A percentile compares a stretch with the other conserved stretches of the same genome.
phyloP scores from a whole-genome alignment of 148 eudicot species.

The Spergularia bocconei region DNA sequence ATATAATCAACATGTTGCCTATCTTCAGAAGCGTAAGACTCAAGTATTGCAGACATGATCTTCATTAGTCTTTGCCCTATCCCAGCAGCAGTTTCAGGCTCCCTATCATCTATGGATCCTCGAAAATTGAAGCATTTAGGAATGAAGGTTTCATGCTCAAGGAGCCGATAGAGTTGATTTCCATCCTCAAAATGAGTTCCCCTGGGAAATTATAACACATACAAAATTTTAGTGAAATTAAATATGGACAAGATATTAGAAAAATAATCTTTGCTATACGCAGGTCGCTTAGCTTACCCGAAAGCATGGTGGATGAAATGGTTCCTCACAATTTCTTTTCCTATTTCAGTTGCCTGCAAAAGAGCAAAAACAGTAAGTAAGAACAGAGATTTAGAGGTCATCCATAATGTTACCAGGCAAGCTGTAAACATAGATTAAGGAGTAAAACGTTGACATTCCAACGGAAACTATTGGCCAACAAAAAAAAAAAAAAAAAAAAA shows the following conservation, averaged over 20 bases:
- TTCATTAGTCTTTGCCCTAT: conserved; percentile 56
- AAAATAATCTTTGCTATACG: not conserved
- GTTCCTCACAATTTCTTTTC: conserved; percentile 63
- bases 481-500: not conserved
- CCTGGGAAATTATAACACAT: conserved; percentile 30
- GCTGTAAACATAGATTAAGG: not conserved
- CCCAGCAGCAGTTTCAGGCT: conserved; percentile 53
- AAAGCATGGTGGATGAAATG: conserved; percentile 85
- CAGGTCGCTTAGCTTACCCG: conserved; percentile 45
- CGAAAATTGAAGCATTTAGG: conserved; percentile 76
- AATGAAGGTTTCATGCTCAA: conserved; percentile 85
- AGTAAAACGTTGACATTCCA: not conserved
- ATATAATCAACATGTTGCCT: conserved; percentile 55
- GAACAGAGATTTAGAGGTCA: not conserved
- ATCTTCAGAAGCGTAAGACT: conserved; percentile 86
- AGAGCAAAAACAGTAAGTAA: not conserved
- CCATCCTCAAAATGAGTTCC: conserved; percentile 77
- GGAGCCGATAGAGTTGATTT: conserved; percentile 62
- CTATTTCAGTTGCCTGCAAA: conserved; percentile 77
- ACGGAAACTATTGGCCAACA: not conserved
- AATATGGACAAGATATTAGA: not conserved
- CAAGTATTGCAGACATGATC: conserved; percentile 83
- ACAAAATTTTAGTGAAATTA: not conserved
- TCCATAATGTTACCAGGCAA: not conserved
- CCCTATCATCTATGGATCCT: conserved; percentile 61